These are phyloP conservation scores for Talaromyces sp. DNA, from an alignment of 2,329 filamentous ascomycete genomes.

Conservation along the genomic window DNA sequence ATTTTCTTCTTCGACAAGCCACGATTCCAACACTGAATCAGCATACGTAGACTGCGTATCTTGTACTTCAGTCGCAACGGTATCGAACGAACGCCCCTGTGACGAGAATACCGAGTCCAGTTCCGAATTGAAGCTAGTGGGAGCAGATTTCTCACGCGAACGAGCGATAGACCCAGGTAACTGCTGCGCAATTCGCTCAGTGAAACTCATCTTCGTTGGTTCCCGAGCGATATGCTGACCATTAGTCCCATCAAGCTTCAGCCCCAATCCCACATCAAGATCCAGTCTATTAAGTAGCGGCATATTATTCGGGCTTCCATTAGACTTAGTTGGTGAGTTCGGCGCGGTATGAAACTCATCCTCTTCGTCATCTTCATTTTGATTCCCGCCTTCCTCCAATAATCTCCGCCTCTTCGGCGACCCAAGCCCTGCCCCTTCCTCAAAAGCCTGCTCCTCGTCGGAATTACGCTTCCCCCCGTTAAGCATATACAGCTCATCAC, in stretches of 20 bases:
- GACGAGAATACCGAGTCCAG: conserved; percentile 10
- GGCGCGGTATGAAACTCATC: conserved; percentile 36
- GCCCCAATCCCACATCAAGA: not conserved
- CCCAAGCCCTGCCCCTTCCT: not conserved
- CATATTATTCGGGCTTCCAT: not conserved
- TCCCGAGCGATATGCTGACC: not conserved
- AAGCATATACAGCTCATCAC: conserved; percentile 37
- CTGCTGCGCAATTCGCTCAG: not conserved
- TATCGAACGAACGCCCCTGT: conserved; percentile 29
- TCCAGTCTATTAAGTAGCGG: not conserved
- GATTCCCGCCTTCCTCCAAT: not conserved
- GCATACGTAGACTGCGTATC: conserved; percentile 31
- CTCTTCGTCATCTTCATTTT: conserved; percentile 17
- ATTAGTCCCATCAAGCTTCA: no score
- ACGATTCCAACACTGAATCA: conserved; percentile 25
- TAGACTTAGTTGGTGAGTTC: conserved; percentile 29
- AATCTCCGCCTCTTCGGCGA: conserved; percentile 11
- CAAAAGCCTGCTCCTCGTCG: not conserved
- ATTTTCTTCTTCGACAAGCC: not conserved
- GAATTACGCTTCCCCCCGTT: conserved; percentile 14
- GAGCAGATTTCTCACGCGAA: not conserved
- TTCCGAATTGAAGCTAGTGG: conserved; percentile 30
- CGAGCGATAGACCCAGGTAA: not conserved
- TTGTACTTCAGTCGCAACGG: conserved; percentile 31
- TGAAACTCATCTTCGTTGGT: not conserved